A percentile compares a stretch with the other conserved stretches of the same genome.
Conservation (phyloP, 192 early-diverging fungal genomes). For the Coemansia furcata region DNA sequence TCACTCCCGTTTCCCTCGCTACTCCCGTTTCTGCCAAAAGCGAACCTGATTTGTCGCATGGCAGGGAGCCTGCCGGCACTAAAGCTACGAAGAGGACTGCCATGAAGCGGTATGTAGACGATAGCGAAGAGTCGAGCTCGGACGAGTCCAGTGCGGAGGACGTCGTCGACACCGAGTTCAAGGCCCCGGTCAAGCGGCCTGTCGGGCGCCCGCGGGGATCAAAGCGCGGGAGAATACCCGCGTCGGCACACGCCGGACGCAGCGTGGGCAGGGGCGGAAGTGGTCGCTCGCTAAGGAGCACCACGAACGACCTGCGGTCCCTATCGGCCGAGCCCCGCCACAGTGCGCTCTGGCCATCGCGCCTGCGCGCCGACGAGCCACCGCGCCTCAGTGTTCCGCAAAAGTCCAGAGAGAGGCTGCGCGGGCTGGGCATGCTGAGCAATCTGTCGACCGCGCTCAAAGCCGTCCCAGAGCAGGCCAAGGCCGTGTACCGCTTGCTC, state of each 20-base stretch:
- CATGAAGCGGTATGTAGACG: neutral
- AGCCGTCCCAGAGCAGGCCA: conserved; percentile 8
- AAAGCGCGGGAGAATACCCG: neutral
- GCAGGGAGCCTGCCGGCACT: neutral
- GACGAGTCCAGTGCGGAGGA: neutral
- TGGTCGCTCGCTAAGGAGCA: conserved; percentile 4
- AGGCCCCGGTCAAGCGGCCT: neutral
- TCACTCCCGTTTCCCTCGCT: neutral
- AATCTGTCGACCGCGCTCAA: neutral
- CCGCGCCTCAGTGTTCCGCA: neutral
- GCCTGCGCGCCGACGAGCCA: neutral
- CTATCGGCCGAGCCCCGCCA: neutral
- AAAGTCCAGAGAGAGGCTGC: neutral
- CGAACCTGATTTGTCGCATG: neutral
- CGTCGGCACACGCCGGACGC: neutral
- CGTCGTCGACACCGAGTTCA: neutral
- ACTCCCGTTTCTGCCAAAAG: neutral
- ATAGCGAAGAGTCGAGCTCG: neutral
- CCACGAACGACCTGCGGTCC: neutral
- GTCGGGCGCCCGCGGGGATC: conserved; percentile 2
- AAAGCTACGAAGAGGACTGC: neutral
- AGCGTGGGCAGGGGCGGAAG: neutral
- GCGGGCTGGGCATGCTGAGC: neutral
- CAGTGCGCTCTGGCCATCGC: neutral
- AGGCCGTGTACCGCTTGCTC: conserved; percentile 21